Conservation (phyloP, 2,329 filamentous ascomycete species). For the Trichoderma endophyticum region DNA sequence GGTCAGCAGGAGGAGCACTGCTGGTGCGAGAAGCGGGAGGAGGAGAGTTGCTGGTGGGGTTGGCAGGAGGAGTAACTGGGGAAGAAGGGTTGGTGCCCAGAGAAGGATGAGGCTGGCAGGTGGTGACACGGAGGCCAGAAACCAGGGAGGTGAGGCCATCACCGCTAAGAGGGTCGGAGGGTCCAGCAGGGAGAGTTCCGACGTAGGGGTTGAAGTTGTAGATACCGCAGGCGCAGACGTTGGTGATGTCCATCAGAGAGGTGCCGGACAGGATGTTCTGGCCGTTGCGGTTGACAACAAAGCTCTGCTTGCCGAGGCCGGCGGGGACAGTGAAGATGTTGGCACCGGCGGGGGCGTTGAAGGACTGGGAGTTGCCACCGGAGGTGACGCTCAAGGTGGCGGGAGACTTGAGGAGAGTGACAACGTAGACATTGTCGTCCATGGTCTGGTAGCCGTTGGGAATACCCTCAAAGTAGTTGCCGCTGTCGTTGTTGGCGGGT, state of each 20-base stretch:
- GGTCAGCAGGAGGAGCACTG: slow-evolving; percentile 7
- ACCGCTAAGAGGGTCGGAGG: slow-evolving; percentile 14
- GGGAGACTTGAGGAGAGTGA: slow-evolving; percentile 46
- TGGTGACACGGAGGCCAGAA: slow-evolving; percentile 17
- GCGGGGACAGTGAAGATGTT: slow-evolving; percentile 41
- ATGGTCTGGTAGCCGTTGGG: slow-evolving; percentile 50
- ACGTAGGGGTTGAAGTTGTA: slow-evolving; percentile 58
- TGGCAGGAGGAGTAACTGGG: slow-evolving; percentile 32
- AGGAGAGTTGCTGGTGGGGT: slow-evolving; percentile 10
- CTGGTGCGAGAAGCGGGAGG: slow-evolving; percentile 26
- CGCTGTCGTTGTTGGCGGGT: slow-evolving; percentile 42
- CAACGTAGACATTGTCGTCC: slow-evolving; percentile 50
- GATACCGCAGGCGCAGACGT: slow-evolving; percentile 49
- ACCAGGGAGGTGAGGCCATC: slow-evolving; percentile 17
- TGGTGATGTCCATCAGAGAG: slow-evolving; percentile 48
- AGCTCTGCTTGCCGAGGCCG: slow-evolving; percentile 41
- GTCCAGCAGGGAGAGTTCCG: slow-evolving; percentile 42
- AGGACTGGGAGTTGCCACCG: slow-evolving; percentile 41
- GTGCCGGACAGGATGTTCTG: slow-evolving; percentile 43
- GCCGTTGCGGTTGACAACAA: slow-evolving; percentile 42
- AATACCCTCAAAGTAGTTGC: slow-evolving; percentile 51
- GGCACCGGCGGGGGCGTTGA: slow-evolving; percentile 28
- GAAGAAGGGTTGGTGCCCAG: slow-evolving; percentile 24
- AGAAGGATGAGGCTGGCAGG: slow-evolving; percentile 29
- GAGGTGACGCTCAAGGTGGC: slow-evolving; percentile 45